Conservation (phyloP, 768 basidiomycete genomes). For the Candolleomyces eurysporus region DNA sequence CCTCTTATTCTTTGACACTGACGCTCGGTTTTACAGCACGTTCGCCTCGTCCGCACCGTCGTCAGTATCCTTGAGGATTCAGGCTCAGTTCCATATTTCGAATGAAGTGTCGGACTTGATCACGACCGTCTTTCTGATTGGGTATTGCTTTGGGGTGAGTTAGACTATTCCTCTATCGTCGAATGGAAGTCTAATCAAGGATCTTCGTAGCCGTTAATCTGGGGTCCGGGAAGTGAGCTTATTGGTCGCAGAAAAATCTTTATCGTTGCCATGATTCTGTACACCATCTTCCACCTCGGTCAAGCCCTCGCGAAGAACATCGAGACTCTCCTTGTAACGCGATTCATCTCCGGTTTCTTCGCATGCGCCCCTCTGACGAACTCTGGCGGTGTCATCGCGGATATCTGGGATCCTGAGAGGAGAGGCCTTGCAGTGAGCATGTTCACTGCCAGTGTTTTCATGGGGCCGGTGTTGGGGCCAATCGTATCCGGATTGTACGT, state of each 20-base stretch:
- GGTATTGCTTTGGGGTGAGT: conserved; percentile 49
- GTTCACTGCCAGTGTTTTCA: conserved; percentile 60
- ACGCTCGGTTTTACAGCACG: conserved; percentile 34
- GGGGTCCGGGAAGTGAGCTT: conserved; percentile 63
- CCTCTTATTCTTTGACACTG: neutral
- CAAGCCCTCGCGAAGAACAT: conserved; percentile 62
- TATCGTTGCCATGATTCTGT: conserved; percentile 46
- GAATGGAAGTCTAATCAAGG: neutral
- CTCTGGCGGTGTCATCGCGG: conserved; percentile 57
- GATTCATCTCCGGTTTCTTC: conserved; percentile 64
- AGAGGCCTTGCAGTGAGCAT: conserved; percentile 56
- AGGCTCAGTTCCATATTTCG: conserved; percentile 35
- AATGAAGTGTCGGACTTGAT: conserved; percentile 47
- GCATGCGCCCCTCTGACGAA: conserved; percentile 59
- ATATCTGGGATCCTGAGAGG: conserved; percentile 51
- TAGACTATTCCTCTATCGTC: neutral
- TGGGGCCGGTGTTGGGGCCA: conserved; percentile 63
- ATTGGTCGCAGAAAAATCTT: conserved; percentile 54
- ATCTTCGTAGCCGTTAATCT: conserved; percentile 43
- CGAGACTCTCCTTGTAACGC: conserved; percentile 53
- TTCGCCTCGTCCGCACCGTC: conserved; percentile 62
- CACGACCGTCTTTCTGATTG: conserved; percentile 49
- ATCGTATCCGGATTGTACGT: conserved; percentile 60
- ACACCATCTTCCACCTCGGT: conserved; percentile 56
- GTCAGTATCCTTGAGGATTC: conserved; percentile 32